phyloP scores from a whole-genome alignment of 257 asterid genomes.

The Solanum dulcamara region DNA sequence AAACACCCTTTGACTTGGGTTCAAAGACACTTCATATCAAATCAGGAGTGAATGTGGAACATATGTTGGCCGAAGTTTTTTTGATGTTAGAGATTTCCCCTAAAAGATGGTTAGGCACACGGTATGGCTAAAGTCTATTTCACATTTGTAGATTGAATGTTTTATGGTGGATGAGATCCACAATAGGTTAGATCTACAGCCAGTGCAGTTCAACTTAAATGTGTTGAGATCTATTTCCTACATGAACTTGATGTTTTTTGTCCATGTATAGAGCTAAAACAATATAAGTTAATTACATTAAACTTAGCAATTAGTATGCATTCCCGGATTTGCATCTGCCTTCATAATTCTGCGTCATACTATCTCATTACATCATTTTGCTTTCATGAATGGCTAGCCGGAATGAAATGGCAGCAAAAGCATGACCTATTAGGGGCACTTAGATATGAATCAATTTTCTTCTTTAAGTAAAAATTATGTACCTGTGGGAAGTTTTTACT shows the following conservation, averaged over 20 bases:
- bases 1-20: slow-evolving; percentile 34
- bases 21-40: background rate
- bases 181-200: background rate
- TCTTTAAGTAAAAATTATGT: background rate
- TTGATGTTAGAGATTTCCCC: background rate
- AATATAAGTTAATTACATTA: background rate
- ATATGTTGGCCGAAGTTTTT: background rate
- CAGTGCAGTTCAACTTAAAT: background rate
- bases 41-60: background rate
- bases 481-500: background rate
- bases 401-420: background rate
- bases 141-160: background rate
- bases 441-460: background rate
- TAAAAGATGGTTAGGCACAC: background rate
- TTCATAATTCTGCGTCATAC: background rate
- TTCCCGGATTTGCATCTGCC: background rate
- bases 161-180: background rate
- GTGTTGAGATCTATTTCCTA: background rate
- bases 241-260: background rate
- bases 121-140: background rate
- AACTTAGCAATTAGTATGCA: background rate
- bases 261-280: background rate
- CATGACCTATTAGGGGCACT: background rate
- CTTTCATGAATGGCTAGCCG: background rate
- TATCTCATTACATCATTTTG: background rate